Evolutionary conservation across 371 early-diverging fungal genomes (phyloP), one percentile per base, ranked within the genome.

Genomic region (Fennellomyces sp.): DNA sequence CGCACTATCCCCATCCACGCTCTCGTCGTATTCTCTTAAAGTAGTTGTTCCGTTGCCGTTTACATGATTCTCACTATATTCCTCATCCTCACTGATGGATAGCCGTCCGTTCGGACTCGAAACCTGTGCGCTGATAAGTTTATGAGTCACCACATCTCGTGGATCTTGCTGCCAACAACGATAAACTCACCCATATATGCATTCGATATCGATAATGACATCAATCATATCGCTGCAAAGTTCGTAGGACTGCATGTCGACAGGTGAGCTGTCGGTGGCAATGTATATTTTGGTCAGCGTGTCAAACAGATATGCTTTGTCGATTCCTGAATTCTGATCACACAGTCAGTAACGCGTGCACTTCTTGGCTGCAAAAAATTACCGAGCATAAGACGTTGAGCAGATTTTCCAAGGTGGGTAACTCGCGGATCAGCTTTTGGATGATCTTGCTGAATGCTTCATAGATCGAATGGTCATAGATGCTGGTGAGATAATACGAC

Each of bases 201-300:
- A 73, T 3, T 90, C 83, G 23, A 97, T 79, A 68, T 96, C 96
- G 41, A 95, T 86, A 52, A 94, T 86, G 21, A 94, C 94, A 60
- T 95, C 97, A 72, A 97, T 94, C 89, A 95, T 97, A 68, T 97
- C 94, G 48, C 89, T 87, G 64, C 97, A 95, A 35, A 97, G 86
- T 73, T 93, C 92, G 73, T 95, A 97, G 2, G 90, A 86, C 62
- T 94, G 94, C 78, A 94, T 87, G 64, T 95, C 95, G 29, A 94
- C 95, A 3, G 98, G 97, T 2, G 96, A 93, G 47, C 90, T 88
- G 60, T 97, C 98, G 5, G 96, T 96, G 3, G 98, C 96, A 59
- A 97, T 85, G 63, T 96, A 97, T 28, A 97, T 88, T 69, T 96
- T 96, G 28, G 91, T 91, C 30, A 83, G 58, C 10, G 89, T 83